Base-by-base conservation (phyloP, 208 protist genomes). In the Leishmania guyanensis region DNA sequence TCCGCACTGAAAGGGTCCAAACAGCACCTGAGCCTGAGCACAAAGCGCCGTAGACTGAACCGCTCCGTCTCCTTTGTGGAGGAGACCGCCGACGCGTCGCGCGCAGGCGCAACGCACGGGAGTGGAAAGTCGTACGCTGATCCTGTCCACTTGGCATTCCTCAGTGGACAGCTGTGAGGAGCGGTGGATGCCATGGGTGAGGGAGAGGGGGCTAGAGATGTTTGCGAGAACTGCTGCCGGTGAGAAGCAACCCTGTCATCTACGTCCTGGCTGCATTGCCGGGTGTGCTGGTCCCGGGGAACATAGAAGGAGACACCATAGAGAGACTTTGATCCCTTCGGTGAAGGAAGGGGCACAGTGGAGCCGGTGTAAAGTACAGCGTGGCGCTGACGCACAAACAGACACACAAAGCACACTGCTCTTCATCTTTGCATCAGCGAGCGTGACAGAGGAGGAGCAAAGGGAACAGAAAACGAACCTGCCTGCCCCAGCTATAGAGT, bases 41-140 rank as follows among this genome's bases (percentile, higher is more conserved):
- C 77, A 20, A 73, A 72, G 69, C 82, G 72, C 4, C 82, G 65
- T 2, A 50, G 56, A 10, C 70, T 56, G 29, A 58, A 58, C 8
- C 77, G 82, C 51, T 77, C 77, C 2, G 82, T 85, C 5, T 85
- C 82, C 2, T 85, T 85, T 68, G 71, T 29, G 3, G 70, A 72
- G 6, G 82, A 85, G 33, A 58, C 58, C 26, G 17, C n/a, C 14
- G 51, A 39, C n/a, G 33, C 46, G 10, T 26, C 46, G 26, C 26
- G 3, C 16, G 36, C 50, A 62, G 51, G 22, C 43, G n/a, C 22
- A 33, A 1, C 54, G 3, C 14, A 5, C 54, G 26, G 43, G 20
- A 53, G 51, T 48, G 8, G 54, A 48, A 77, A 22, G 48, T 60
- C 39, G n/a, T 65, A 46, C 29, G 56, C 56, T 16, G 75, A 78